phyloP scores from a whole-genome alignment of 495 filamentous ascomycete genomes.

The Elasticomyces elasticus region DNA sequence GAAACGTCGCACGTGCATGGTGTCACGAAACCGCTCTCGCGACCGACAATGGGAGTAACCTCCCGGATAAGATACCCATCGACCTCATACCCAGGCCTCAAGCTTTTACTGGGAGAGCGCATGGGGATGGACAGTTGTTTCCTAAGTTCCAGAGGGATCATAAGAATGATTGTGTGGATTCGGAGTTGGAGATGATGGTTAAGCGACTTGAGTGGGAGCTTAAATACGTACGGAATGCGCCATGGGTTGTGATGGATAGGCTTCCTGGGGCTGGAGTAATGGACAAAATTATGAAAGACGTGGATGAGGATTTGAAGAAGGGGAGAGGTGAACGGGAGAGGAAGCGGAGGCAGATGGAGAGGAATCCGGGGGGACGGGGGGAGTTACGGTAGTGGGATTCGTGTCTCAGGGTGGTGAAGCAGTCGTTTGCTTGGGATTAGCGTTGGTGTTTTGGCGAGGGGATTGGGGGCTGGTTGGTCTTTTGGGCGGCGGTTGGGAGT shows the following conservation, averaged over 20 bases:
- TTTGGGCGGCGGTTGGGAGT: too few relatives aligned
- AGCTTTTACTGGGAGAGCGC: conserved; percentile 30
- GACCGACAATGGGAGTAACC: conserved; percentile 23
- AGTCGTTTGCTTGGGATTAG: too few relatives aligned
- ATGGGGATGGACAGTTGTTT: conserved; percentile 55
- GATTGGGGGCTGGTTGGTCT: too few relatives aligned
- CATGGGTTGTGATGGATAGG: conserved; percentile 74
- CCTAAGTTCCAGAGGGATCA: conserved; percentile 66
- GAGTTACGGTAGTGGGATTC: conserved; percentile 28
- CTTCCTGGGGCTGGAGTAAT: conserved; percentile 66
- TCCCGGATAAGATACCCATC: conserved; percentile 26
- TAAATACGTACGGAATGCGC: conserved; percentile 71
- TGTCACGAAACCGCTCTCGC: conserved; percentile 86
- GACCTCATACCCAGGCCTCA: conserved; percentile 29
- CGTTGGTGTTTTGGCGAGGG: too few relatives aligned
- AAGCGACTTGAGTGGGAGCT: conserved; percentile 72
- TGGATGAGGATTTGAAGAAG: conserved; percentile 68
- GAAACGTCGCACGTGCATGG: conserved; percentile 94
- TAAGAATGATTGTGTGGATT: conserved; percentile 63
- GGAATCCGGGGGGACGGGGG: conserved; percentile 29
- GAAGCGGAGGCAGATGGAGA: conserved; percentile 38
- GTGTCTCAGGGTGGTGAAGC: too few relatives aligned
- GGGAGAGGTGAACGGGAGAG: conserved; percentile 47
- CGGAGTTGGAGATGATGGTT: conserved; percentile 56
- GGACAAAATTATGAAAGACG: conserved; percentile 57